Evolutionary conservation across 139 green algal species (phyloP).

Genomic region (Tetraselmis chui): DNA sequence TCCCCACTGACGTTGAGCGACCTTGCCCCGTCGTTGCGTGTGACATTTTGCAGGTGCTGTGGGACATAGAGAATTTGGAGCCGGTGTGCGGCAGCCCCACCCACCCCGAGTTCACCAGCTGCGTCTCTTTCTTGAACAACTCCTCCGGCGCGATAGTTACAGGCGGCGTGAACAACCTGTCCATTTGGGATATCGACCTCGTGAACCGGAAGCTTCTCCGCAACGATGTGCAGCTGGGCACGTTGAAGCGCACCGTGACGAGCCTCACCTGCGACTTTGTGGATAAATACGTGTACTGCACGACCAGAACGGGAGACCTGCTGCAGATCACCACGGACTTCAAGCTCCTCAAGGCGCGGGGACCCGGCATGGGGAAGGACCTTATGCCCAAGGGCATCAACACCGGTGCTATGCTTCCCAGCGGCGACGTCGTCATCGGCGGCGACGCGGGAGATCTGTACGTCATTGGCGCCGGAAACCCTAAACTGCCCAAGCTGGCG

Average conservation of each 20-base stretch:
- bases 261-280: conserved; percentile 47
- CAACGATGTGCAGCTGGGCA: conserved; percentile 54
- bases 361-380: conserved; percentile 37
- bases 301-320: conserved; percentile 68
- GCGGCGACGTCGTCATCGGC: conserved; percentile 48
- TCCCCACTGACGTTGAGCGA: too few relatives aligned
- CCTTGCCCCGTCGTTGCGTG: too few relatives aligned
- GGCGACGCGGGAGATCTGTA: conserved; percentile 47
- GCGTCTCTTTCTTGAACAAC: conserved; percentile 68
- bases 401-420: conserved; percentile 14
- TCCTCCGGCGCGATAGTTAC: conserved; percentile 58
- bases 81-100: conserved; percentile 76
- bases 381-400: not conserved
- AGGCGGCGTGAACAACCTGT: conserved; percentile 23
- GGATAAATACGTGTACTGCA: conserved; percentile 66
- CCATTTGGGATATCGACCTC: conserved; percentile 69
- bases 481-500: conserved; percentile 39
- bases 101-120: conserved; percentile 49
- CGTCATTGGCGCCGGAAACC: conserved; percentile 14
- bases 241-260: conserved; percentile 56
- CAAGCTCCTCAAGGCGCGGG: conserved; percentile 57
- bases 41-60: conserved; percentile 54
- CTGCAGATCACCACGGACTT: conserved; percentile 57
- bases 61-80: conserved; percentile 65
- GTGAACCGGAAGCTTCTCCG: conserved; percentile 59